Conservation (phyloP, 192 early-diverging fungal genomes). For the Backusella parvicylindrica region DNA sequence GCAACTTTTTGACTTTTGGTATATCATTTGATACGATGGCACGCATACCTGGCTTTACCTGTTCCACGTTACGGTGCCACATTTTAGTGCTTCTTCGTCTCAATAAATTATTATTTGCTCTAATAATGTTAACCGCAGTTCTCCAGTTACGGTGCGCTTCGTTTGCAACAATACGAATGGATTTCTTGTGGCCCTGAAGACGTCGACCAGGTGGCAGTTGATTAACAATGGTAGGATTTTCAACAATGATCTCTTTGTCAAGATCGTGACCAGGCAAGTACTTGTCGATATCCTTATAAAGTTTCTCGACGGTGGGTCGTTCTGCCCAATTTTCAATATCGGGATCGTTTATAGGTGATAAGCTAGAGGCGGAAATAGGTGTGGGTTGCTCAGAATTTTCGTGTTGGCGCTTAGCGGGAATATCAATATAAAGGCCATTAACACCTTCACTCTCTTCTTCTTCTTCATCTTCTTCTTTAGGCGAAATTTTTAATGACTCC, state of each 20-base stretch:
- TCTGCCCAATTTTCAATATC: constrained; percentile 44
- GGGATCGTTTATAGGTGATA: neutral
- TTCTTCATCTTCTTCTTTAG: neutral
- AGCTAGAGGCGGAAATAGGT: neutral
- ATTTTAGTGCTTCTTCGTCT: constrained; percentile 50
- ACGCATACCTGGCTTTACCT: constrained; percentile 41
- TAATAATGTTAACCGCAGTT: constrained; percentile 28
- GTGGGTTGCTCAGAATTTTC: neutral
- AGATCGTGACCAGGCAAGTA: constrained; percentile 77
- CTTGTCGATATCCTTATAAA: constrained; percentile 64
- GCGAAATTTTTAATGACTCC: neutral
- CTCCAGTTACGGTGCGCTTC: constrained; percentile 41
- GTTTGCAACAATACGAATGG: constrained; percentile 47
- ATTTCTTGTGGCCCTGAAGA: constrained; percentile 39
- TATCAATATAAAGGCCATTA: neutral
- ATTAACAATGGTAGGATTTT: constrained; percentile 14
- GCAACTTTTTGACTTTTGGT: constrained; percentile 42
- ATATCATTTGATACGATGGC: neutral
- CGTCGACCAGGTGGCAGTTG: constrained; percentile 15
- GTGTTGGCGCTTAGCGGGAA: neutral
- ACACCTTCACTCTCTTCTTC: too few relatives aligned
- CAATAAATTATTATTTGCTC: constrained; percentile 29
- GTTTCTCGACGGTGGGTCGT: constrained; percentile 63
- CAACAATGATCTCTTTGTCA: constrained; percentile 63
- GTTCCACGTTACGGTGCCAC: constrained; percentile 46